phyloP scores from a whole-genome alignment of 2,329 filamentous ascomycete genomes.

The Paecilomyces variotii region DNA sequence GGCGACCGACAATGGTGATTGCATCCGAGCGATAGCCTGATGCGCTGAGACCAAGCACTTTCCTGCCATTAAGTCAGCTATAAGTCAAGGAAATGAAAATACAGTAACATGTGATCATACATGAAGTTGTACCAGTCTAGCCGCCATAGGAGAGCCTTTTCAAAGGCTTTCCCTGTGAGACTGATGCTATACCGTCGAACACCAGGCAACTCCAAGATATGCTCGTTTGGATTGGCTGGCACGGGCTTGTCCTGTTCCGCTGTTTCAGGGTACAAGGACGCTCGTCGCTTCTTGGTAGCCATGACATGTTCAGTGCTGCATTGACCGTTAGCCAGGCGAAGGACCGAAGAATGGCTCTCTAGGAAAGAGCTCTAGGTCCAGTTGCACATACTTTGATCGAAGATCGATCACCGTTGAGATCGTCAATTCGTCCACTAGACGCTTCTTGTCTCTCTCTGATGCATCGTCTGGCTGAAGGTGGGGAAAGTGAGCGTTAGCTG shows the following conservation, averaged over 20 bases:
- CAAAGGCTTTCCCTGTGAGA: conserved; percentile 65
- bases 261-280: conserved; percentile 20
- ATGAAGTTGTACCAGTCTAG: conserved; percentile 60
- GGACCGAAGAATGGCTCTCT: background rate
- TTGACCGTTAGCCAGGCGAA: background rate
- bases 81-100: background rate
- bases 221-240: conserved; percentile 43
- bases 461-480: conserved; percentile 55
- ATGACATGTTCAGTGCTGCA: conserved; percentile 63
- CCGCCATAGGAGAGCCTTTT: conserved; percentile 58
- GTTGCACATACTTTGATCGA: conserved; percentile 56
- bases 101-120: conserved; percentile 31
- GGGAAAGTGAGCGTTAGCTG: background rate
- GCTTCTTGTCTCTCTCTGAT: conserved; percentile 53
- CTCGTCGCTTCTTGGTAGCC: conserved; percentile 54
- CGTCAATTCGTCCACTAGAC: conserved; percentile 51
- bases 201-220: conserved; percentile 55
- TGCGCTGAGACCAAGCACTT: conserved; percentile 55
- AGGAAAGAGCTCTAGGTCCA: background rate
- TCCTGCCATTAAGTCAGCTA: conserved; percentile 29
- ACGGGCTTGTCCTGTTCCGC: conserved; percentile 26
- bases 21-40: conserved; percentile 62
- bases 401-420: conserved; percentile 72
- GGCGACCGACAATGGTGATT: conserved; percentile 58
- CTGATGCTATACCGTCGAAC: conserved; percentile 60